Evolutionary conservation across 345 rosid genomes (phyloP).

Genomic region (Nasturtium officinale): DNA sequence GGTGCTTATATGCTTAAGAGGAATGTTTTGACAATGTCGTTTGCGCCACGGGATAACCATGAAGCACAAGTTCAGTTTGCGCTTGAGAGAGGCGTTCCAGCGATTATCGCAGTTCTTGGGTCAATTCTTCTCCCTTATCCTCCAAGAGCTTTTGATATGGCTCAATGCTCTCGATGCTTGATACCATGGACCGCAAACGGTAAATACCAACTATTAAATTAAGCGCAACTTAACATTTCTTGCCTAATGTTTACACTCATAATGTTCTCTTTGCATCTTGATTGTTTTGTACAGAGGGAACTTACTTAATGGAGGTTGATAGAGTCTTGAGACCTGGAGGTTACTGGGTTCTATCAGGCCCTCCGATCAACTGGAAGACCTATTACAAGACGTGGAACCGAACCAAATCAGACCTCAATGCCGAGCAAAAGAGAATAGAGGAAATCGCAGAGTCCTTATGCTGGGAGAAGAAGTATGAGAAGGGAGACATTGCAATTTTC

Average conservation of each 20-base stretch:
- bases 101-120: slow-evolving; percentile 91
- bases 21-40: slow-evolving; percentile 90
- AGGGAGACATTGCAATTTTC: slow-evolving; percentile 87
- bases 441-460: slow-evolving; percentile 79
- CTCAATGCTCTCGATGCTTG: slow-evolving; percentile 95
- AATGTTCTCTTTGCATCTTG: slow-evolving; percentile 27
- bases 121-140: slow-evolving; percentile 85
- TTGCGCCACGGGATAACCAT: slow-evolving; percentile 95
- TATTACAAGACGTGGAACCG: slow-evolving; percentile 88
- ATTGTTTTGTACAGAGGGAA: slow-evolving; percentile 64
- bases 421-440: slow-evolving; percentile 84
- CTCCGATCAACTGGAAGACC: slow-evolving; percentile 96
- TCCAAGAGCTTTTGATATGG: slow-evolving; percentile 95
- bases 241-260: background rate
- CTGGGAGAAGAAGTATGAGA: slow-evolving; percentile 99
- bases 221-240: background rate
- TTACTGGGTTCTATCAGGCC: slow-evolving; percentile 95
- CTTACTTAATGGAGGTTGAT: slow-evolving; percentile 89
- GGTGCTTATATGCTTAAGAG: slow-evolving; percentile 90
- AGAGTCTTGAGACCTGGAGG: slow-evolving; percentile 98
- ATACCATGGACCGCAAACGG: slow-evolving; percentile 93
- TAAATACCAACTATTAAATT: slow-evolving; percentile 32
- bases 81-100: slow-evolving; percentile 97
- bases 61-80: slow-evolving; percentile 99
- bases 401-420: slow-evolving; percentile 70